Evolutionary conservation across 192 early-diverging fungal species (phyloP).

Genomic region (Linnemannia hyalina): DNA sequence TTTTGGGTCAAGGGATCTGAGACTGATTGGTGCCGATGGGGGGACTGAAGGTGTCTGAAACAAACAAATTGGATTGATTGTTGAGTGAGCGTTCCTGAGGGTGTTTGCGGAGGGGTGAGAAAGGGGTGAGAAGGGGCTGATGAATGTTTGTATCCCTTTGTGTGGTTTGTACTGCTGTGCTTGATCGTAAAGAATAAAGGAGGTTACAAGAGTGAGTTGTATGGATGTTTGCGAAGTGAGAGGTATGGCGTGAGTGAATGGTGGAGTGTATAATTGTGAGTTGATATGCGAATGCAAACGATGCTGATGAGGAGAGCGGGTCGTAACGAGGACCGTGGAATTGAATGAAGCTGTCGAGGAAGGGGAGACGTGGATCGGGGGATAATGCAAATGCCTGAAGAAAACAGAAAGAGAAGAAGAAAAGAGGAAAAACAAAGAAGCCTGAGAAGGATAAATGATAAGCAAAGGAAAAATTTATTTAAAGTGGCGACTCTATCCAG

Average conservation of each 20-base stretch:
- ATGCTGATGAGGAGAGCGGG: background rate
- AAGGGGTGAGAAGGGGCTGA: background rate
- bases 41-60: background rate
- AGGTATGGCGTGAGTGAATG: background rate
- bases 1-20: background rate
- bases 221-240: too few species aligned
- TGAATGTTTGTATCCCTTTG: background rate
- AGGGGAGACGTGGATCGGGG: background rate
- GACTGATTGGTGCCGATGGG: background rate
- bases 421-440: background rate
- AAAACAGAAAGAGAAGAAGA: constrained; percentile 7
- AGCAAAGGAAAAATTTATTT: background rate
- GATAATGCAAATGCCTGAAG: constrained; percentile 1
- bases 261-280: background rate
- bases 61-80: background rate
- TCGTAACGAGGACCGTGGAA: background rate
- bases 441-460: background rate
- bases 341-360: background rate
- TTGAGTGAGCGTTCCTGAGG: background rate
- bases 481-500: background rate
- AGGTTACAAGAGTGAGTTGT: background rate
- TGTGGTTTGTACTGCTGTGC: background rate
- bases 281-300: background rate
- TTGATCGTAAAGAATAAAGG: background rate
- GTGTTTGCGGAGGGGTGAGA: background rate